Percentiles rank a stretch among this genome's conserved stretches.
phyloP scores from a whole-genome alignment of 1,284 basidiomycete genomes.

The Fistulinella staudtii region DNA sequence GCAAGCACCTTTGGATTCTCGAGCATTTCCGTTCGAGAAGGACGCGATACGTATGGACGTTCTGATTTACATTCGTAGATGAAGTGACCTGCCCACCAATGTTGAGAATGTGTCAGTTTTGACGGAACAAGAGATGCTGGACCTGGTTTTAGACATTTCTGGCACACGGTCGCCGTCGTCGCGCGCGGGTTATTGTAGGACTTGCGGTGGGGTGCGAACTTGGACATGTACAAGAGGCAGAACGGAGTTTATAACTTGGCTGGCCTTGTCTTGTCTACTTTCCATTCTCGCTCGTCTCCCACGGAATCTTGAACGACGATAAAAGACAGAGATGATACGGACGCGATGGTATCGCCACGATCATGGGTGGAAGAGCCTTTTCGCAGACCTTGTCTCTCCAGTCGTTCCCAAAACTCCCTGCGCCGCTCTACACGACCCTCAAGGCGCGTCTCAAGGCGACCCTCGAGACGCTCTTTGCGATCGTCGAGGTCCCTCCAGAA shows the following conservation, averaged over 20 bases:
- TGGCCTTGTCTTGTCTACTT: background rate
- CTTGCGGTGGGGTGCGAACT: constrained; percentile 69
- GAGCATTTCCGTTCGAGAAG: constrained; percentile 71
- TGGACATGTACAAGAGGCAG: constrained; percentile 48
- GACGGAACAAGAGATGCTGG: background rate
- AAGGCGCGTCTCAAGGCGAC: constrained; percentile 42
- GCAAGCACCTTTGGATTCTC: constrained; percentile 64
- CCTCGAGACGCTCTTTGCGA: constrained; percentile 44
- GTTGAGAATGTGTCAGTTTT: no score
- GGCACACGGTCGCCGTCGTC: constrained; percentile 64
- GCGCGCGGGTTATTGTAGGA: constrained; percentile 59
- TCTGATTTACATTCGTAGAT: constrained; percentile 73
- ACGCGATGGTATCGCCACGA: no score
- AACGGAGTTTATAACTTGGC: constrained; percentile 16
- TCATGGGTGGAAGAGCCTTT: constrained; percentile 71
- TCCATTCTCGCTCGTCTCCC: constrained; percentile 19
- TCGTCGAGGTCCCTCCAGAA: constrained; percentile 53
- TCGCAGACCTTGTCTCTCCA: constrained; percentile 38
- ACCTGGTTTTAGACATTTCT: constrained; percentile 73
- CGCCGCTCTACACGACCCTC: constrained; percentile 45
- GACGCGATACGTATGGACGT: constrained; percentile 71
- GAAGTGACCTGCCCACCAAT: constrained; percentile 63
- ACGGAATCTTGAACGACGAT: background rate
- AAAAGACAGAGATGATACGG: constrained; percentile 5
- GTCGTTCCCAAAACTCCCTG: constrained; percentile 57